These are phyloP conservation scores for Alternaria gansuensis DNA, from an alignment of 2,329 filamentous ascomycete species.

Conservation along the genomic window DNA sequence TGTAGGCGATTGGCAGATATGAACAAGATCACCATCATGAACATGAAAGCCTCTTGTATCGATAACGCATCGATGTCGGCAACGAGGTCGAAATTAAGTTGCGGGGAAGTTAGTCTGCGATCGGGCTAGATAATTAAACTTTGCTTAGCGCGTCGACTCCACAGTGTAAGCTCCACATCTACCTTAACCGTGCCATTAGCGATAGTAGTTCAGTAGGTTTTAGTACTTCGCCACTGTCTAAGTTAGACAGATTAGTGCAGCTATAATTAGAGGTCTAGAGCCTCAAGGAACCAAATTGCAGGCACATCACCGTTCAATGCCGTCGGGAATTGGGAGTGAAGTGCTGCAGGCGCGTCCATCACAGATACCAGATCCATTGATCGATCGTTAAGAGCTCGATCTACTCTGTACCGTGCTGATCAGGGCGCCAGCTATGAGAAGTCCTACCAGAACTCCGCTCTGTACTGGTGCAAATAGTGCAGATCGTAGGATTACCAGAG, in stretches of 20 bases:
- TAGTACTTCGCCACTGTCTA: not conserved
- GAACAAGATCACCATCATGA: not conserved
- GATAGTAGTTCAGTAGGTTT: not conserved
- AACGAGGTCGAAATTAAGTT: slow-evolving; percentile 8
- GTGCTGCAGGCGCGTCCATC: not conserved
- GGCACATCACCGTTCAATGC: not conserved
- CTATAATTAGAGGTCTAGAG: slow-evolving; percentile 5
- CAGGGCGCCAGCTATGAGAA: slow-evolving; percentile 61
- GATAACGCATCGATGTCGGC: slow-evolving; percentile 1
- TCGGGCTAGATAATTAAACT: slow-evolving; percentile 7
- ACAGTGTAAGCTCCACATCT: not conserved
- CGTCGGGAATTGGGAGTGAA: too few species aligned
- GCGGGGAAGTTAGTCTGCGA: slow-evolving; percentile 11
- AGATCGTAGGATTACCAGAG: slow-evolving; percentile 67
- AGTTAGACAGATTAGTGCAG: slow-evolving; percentile 2
- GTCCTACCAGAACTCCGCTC: slow-evolving; percentile 60
- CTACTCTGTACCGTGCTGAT: slow-evolving; percentile 44
- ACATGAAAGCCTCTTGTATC: not conserved
- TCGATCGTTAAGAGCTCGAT: slow-evolving; percentile 14
- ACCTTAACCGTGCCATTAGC: not conserved
- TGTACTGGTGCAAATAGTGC: slow-evolving; percentile 67
- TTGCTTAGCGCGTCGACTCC: slow-evolving; percentile 10
- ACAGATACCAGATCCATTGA: not conserved
- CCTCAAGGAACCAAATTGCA: not conserved
- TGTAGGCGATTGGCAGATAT: not conserved